Percentiles rank a stretch among this genome's conserved stretches.
Conservation (phyloP, 148 eudicot genomes). For the Diospyros lotus region DNA sequence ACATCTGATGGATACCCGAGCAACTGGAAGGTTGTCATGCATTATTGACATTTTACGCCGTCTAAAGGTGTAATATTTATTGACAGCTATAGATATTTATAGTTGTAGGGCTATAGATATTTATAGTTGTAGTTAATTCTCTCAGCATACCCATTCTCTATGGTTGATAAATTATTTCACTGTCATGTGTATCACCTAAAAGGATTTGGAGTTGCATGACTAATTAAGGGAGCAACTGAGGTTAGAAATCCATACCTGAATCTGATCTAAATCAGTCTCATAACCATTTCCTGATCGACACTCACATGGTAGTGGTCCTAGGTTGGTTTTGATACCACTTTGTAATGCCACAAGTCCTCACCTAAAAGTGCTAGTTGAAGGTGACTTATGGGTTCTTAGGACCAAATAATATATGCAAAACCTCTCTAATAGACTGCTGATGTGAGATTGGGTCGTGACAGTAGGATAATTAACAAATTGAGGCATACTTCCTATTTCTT, state of each 20-base stretch:
- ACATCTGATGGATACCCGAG: constrained; percentile 66
- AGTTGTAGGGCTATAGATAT: neutral
- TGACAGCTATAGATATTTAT: neutral
- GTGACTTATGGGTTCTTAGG: no score
- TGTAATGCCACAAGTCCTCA: no score
- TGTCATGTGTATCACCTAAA: neutral
- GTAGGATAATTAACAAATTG: no score
- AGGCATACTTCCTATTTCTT: no score
- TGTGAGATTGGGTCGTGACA: no score
- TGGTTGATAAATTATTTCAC: neutral
- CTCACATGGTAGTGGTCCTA: no score
- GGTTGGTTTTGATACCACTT: no score
- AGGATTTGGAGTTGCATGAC: neutral
- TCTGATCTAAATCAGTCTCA: no score
- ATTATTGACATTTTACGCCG: constrained; percentile 76
- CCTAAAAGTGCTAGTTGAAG: no score
- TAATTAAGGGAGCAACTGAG: neutral
- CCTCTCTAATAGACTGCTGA: no score
- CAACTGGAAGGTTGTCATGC: constrained; percentile 71
- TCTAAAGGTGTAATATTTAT: constrained; percentile 51
- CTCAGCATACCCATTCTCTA: neutral
- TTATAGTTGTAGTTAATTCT: neutral
- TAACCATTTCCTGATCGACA: no score
- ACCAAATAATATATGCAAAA: no score
- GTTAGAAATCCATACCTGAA: neutral